Conservation (phyloP, 768 basidiomycete species). For the Rhizopogon vesiculosus region DNA sequence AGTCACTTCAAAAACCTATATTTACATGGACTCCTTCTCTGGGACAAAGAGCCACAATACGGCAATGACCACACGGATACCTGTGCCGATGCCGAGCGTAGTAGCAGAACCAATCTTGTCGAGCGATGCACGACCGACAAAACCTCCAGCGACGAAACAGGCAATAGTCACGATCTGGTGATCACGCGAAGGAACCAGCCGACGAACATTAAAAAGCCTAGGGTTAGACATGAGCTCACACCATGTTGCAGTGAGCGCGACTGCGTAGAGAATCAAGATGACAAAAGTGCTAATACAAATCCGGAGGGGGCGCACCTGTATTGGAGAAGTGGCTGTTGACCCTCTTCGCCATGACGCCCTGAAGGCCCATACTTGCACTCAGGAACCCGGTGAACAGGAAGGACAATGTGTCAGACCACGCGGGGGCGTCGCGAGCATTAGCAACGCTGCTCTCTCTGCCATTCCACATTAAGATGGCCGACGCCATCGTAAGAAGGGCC, state of each 20-base stretch:
- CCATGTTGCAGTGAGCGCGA: slow-evolving; percentile 88
- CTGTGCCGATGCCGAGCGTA: slow-evolving; percentile 60
- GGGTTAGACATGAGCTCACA: slow-evolving; percentile 85
- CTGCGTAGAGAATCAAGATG: slow-evolving; percentile 27
- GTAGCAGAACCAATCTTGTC: slow-evolving; percentile 55
- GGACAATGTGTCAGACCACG: slow-evolving; percentile 61
- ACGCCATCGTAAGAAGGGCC: slow-evolving; percentile 67
- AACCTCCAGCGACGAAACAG: slow-evolving; percentile 74
- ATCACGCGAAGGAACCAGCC: slow-evolving; percentile 57
- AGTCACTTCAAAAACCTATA: neutral
- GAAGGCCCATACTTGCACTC: slow-evolving; percentile 72
- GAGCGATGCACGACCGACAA: slow-evolving; percentile 57
- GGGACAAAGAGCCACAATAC: slow-evolving; percentile 66
- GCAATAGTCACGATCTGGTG: slow-evolving; percentile 63
- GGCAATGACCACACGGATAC: slow-evolving; percentile 55
- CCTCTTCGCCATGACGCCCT: slow-evolving; percentile 77
- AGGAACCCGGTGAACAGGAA: slow-evolving; percentile 72
- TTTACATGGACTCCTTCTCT: slow-evolving; percentile 9
- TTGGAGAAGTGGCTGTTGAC: slow-evolving; percentile 73
- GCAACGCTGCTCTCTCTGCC: slow-evolving; percentile 52
- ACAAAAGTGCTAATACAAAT: neutral
- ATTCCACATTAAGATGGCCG: slow-evolving; percentile 64
- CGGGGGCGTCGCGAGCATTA: slow-evolving; percentile 47
- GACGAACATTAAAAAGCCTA: slow-evolving; percentile 54
- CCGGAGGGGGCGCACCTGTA: slow-evolving; percentile 47